Evolutionary conservation across 352 stramenopile genomes (phyloP), one percentile per base, ranked within the genome.

Genomic region (Hyphochytrium catenoides): DNA sequence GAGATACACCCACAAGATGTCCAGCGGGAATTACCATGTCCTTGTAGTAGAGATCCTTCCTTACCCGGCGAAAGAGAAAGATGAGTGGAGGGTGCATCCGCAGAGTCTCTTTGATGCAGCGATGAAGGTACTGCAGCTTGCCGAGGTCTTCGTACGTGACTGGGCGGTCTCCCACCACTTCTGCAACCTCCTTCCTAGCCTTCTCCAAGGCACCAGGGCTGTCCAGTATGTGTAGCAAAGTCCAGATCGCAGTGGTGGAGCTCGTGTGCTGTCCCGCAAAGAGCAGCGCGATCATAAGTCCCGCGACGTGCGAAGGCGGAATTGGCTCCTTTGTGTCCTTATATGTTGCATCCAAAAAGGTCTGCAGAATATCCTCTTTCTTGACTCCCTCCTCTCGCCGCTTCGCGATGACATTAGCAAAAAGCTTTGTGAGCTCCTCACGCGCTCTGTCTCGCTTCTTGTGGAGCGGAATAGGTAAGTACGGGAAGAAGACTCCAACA

Each of bases 261-360:
- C 58, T 83, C 14, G 79, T 93, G 52, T 93, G 79, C 54, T 93
- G 79, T 30, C 79, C 79, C 8, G 79, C 79, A 58, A 93, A 93
- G 17, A 93, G 56, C 12, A 89, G 43, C 3, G 77, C 76, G 59
- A 93, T 88, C 11, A 93, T 43, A 22, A 93, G 45, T 20, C 79
- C 79, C 8, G 75, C 81, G 16, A 93, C 73, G 56, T 93, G 51
- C 34, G 89, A 62, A 31, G 87, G 61, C 3, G 70, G 83, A 36
- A 77, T 58, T 17, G 44, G 43, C 35, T 73, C 36, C 9, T 28
- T 28, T 74, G 54, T 91, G 71, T 57, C 44, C 25, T 87, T 91
- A 58, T 94, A 94, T 30, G 73, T 72, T 27, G 84, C 69, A 42
- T 94, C 74, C 56, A 92, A 88, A 45, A 90, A 89, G 9, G 83